A percentile compares a stretch with the other conserved stretches of the same genome.
Conservation (phyloP, 306 rosid species). For the Castanopsis chinensis region DNA sequence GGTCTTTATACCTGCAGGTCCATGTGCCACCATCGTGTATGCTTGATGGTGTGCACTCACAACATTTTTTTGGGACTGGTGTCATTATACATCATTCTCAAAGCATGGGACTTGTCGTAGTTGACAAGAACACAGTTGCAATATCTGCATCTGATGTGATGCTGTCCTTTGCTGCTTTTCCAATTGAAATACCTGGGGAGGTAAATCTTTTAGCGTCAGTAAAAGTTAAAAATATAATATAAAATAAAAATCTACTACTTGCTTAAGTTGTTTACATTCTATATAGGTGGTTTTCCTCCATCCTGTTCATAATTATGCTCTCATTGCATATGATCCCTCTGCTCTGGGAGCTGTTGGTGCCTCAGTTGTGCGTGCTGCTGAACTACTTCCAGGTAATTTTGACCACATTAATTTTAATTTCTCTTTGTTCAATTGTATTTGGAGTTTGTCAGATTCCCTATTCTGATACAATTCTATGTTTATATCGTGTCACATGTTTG, state of each 20-base stretch:
- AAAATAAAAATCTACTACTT: constrained; percentile 1
- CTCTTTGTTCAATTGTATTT: constrained; percentile 2
- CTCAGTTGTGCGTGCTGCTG: constrained; percentile 80
- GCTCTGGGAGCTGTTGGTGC: constrained; percentile 85
- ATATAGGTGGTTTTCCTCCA: constrained; percentile 92
- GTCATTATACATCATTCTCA: constrained; percentile 81
- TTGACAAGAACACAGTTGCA: constrained; percentile 93
- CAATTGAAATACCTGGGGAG: constrained; percentile 96
- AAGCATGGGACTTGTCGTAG: constrained; percentile 79
- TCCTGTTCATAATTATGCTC: constrained; percentile 94
- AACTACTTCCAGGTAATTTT: constrained; percentile 80
- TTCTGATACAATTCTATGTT: not conserved
- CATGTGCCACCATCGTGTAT: constrained; percentile 93
- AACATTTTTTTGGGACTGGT: constrained; percentile 90
- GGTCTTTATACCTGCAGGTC: constrained; percentile 55
- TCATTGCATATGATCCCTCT: constrained; percentile 89
- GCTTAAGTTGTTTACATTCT: constrained; percentile 11
- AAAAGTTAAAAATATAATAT: not conserved
- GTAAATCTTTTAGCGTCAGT: constrained; percentile 39
- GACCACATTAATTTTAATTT: not conserved
- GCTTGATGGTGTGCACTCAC: constrained; percentile 98
- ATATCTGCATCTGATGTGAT: constrained; percentile 80
- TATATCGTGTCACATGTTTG: not conserved
- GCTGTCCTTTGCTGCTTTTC: constrained; percentile 95
- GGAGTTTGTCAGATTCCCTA: not conserved